Evolutionary conservation across 2,329 filamentous ascomycete genomes (phyloP).

Genomic region (Colletotrichum chlorophyti): DNA sequence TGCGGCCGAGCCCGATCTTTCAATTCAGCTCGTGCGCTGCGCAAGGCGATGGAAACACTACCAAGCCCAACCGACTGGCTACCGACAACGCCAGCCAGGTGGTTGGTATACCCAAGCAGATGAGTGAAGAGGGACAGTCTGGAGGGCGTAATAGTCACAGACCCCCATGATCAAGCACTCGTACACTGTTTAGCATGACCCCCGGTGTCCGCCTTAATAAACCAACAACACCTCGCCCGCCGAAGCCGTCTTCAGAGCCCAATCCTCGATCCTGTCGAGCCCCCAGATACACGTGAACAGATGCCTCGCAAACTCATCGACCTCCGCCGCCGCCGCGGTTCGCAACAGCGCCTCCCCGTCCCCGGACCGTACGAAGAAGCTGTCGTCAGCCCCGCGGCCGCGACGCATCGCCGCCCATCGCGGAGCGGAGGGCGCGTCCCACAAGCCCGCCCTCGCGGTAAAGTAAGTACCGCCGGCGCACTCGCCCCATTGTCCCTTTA

Average conservation of each 20-base stretch:
- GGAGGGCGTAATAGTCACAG: too few species aligned
- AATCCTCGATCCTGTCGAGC: slow-evolving; percentile 21
- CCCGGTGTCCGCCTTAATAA: not conserved
- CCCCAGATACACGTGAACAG: slow-evolving; percentile 20
- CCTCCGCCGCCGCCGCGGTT: slow-evolving; percentile 10
- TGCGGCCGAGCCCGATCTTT: too few species aligned
- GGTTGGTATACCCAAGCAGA: too few species aligned
- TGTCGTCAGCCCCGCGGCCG: not conserved
- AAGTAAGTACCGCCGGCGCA: slow-evolving; percentile 34
- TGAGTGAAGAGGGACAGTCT: too few species aligned
- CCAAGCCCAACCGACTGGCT: too few species aligned
- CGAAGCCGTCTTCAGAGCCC: slow-evolving; percentile 7
- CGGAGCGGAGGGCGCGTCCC: slow-evolving; percentile 35
- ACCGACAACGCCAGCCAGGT: too few species aligned
- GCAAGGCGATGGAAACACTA: too few species aligned
- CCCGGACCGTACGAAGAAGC: slow-evolving; percentile 6
- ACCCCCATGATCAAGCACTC: too few species aligned
- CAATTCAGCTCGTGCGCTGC: too few species aligned
- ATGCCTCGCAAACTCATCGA: slow-evolving; percentile 24
- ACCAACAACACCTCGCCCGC: slow-evolving; percentile 1
- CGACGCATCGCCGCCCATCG: slow-evolving; percentile 31
- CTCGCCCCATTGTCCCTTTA: slow-evolving; percentile 18
- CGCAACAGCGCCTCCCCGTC: not conserved
- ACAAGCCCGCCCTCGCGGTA: slow-evolving; percentile 35
- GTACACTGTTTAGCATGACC: too few species aligned